Conservation (phyloP, 2,329 filamentous ascomycete species). For the Phialophora expanda region DNA sequence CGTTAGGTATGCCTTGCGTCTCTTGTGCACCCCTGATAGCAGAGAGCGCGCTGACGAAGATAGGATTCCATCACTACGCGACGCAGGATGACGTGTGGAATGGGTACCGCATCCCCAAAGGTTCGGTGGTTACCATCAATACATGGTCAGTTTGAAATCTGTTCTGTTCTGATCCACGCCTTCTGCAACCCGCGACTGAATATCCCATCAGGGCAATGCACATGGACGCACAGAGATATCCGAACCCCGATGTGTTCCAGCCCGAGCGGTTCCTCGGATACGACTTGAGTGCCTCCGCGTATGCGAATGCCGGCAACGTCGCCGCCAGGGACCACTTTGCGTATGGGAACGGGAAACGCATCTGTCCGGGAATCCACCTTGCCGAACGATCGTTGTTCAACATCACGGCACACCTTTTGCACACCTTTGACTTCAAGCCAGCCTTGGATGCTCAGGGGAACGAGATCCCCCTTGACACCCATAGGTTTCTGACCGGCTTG, state of each 20-base stretch:
- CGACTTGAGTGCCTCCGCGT: constrained; percentile 11
- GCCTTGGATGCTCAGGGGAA: too few relatives aligned
- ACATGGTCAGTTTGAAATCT: constrained; percentile 3
- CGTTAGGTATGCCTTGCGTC: constrained; percentile 45
- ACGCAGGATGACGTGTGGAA: constrained; percentile 57
- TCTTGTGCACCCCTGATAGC: constrained; percentile 48
- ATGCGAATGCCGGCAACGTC: constrained; percentile 19
- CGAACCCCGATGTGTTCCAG: constrained; percentile 48
- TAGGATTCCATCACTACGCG: constrained; percentile 36
- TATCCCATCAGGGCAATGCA: constrained; percentile 18
- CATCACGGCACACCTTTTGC: too few relatives aligned
- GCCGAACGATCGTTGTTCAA: constrained; percentile 1
- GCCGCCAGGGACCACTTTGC: constrained; percentile 15
- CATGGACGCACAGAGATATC: constrained; percentile 51
- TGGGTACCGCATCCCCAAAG: constrained; percentile 57
- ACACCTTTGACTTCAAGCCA: too few relatives aligned
- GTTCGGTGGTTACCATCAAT: constrained; percentile 48
- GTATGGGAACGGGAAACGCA: constrained; percentile 2
- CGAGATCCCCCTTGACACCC: too few relatives aligned
- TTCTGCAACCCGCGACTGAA: too few relatives aligned
- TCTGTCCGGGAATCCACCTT: constrained; percentile 13
- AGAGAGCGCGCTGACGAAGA: constrained; percentile 39
- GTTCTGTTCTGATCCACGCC: too few relatives aligned
- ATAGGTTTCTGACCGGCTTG: too few relatives aligned
- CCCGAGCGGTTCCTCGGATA: constrained; percentile 57